Evolutionary conservation across 2,329 filamentous ascomycete species (phyloP), one percentile per base, ranked within the genome.

Genomic region (Fusarium chaquense): DNA sequence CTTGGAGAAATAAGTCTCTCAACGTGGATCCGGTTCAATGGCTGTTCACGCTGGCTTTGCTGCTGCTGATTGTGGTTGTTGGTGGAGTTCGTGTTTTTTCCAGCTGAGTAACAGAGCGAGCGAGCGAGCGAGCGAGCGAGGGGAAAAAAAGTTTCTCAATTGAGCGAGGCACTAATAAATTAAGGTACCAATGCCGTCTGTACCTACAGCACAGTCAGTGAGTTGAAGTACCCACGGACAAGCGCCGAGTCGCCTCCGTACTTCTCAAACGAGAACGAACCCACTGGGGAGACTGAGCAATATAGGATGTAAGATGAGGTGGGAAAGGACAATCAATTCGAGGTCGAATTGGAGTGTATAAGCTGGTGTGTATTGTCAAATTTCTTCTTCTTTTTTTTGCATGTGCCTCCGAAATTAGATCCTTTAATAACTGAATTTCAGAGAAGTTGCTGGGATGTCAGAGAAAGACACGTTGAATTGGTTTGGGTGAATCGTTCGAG

Each of bases 61-160:
- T 30, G 44, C 36, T 40, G 36, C n/a, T 40, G 36, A 40, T 44
- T 47, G 54, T 61, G 26, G 16, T 46, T 20, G 35, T 24, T 66
- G 36, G 62, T 65, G 62, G 62, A 65, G 62, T 66, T 65, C 41
- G 28, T 61, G 7, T 73, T 74, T 69, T 73, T 71, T 57, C n/a
- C 47, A 30, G 71, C 69, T 71, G 67, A 73, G 71, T 73, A 73
- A 73, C 60, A 41, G 40, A 54, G 26, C 47, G 49, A 46, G 18
- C 67, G 59, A 54, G 26, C 47, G 49, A 46, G 18, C 67, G 59
- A 54, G 26, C 47, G 49, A 46, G 18, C 67, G 59, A 58, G 61
- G 52, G 62, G 26, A 40, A 68, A 63, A 58, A 52, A 68, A 47
- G 44, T 40, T 35, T 57, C 61, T 65, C 55, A 53, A 61, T 45